Conservation (phyloP, 2,329 filamentous ascomycete species). For the Fusarium sp. region DNA sequence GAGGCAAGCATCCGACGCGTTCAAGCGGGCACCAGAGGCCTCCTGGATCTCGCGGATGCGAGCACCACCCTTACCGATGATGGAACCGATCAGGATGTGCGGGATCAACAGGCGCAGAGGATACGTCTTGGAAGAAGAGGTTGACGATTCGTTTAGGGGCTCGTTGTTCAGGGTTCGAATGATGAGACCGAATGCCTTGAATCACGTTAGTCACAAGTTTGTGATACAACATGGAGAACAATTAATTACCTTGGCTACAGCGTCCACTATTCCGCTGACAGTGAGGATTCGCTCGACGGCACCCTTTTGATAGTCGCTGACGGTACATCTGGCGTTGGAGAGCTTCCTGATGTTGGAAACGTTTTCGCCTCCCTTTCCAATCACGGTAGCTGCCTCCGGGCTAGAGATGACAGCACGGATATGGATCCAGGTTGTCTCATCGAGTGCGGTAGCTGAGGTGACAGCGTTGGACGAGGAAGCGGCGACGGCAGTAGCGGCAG, state of each 20-base stretch:
- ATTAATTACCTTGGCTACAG: constrained; percentile 85
- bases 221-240: neutral
- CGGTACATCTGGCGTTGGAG: constrained; percentile 97
- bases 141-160: constrained; percentile 86
- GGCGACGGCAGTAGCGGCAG: constrained; percentile 51
- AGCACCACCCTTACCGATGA: constrained; percentile 96
- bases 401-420: constrained; percentile 97
- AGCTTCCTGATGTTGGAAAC: constrained; percentile 95
- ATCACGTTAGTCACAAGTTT: constrained; percentile 40
- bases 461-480: constrained; percentile 47
- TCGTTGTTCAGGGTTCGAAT: constrained; percentile 99
- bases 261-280: constrained; percentile 95
- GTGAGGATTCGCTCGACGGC: constrained; percentile 98
- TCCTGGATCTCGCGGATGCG: constrained; percentile 99
- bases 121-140: constrained; percentile 95
- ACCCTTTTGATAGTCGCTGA: constrained; percentile 97
- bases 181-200: constrained; percentile 92
- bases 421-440: constrained; percentile 97
- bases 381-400: constrained; percentile 95
- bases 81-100: constrained; percentile 96
- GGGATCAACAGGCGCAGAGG: constrained; percentile 94
- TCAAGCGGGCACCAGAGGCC: constrained; percentile 93
- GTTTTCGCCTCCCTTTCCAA: constrained; percentile 98
- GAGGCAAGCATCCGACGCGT: constrained; percentile 94
- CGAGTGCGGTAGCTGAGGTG: constrained; percentile 70